Base-by-base conservation (phyloP, 2,329 filamentous ascomycete genomes). In the Penicillium rolfsii region DNA sequence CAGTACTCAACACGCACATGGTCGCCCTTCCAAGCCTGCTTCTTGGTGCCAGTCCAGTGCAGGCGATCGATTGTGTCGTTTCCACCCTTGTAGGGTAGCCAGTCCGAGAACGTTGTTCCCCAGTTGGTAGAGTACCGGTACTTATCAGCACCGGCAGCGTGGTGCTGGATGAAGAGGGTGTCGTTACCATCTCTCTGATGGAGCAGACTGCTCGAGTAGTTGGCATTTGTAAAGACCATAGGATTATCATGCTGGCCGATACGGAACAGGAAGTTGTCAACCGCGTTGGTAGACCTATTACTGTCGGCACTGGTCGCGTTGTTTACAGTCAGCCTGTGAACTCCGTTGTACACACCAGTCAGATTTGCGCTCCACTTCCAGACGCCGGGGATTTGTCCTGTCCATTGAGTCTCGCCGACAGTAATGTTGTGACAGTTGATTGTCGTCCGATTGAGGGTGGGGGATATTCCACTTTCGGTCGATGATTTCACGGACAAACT, bases 1-100 rank as follows among this genome's bases (percentile, higher is more conserved):
- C 83, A 89, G 72, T 89, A 89, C 68, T 89, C 85, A 30, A 88
- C 81, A 33, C 83, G 81, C 22, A 89, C 79, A 70, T 89, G 87
- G 26, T 88, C 81, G 30, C 86, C 87, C 28, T 79, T 67, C 87
- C 87, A 89, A 36, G 75, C 74, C 70, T 89, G 87, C 12, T 78
- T 68, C 30, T 80, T 76, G 2, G 84, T 85, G 22, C 87, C 87
- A 3, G 78, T 80, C 87, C 87, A 89, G 0, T 76, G 63, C 60
- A 83, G 81, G 48, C 74, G 70, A 6, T 77, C 69, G 33, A 87
- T 74, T 14, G 80, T 81, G 9, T 77, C 77, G 55, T 84, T 83
- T 12, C 79, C 81, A 52, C 83, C 81, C 22, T 66, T 73, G 71
- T 89, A 89, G 11, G 79, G 70, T 30, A 75, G 72, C 87, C 87